phyloP scores from a whole-genome alignment of 208 protist genomes.

The Crithidia bombi region DNA sequence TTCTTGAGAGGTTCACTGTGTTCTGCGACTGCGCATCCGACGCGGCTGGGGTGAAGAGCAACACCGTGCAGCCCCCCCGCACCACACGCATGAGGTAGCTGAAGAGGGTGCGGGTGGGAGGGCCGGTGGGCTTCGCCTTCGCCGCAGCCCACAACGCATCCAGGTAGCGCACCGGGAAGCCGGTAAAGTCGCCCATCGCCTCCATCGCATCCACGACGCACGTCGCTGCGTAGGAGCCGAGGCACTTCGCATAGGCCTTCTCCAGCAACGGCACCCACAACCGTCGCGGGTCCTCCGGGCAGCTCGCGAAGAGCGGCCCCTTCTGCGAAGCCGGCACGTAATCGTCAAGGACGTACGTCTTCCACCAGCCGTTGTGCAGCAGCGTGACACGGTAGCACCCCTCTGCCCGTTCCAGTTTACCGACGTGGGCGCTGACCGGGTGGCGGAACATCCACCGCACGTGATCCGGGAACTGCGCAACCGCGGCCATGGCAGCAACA shows the following conservation, averaged over 20 bases:
- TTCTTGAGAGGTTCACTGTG: slow-evolving; percentile 23
- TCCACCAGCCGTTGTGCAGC: slow-evolving; percentile 60
- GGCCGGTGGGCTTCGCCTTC: slow-evolving; percentile 3
- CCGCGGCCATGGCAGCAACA: slow-evolving; percentile 63
- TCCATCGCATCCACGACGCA: slow-evolving; percentile 55
- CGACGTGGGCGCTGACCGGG: slow-evolving; percentile 21
- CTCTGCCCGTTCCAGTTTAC: slow-evolving; percentile 17
- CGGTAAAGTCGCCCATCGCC: slow-evolving; percentile 66
- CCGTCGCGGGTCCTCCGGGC: slow-evolving; percentile 50
- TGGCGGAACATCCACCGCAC: slow-evolving; percentile 43
- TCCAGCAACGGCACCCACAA: slow-evolving; percentile 83
- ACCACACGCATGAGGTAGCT: slow-evolving; percentile 36
- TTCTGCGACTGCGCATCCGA: slow-evolving; percentile 17
- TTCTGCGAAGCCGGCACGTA: slow-evolving; percentile 54
- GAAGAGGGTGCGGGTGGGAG: slow-evolving; percentile 27
- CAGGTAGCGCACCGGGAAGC: slow-evolving; percentile 49
- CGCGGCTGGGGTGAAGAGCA: slow-evolving; percentile 37
- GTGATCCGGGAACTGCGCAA: slow-evolving; percentile 43
- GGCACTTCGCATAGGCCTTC: slow-evolving; percentile 88
- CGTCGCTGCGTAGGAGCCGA: slow-evolving; percentile 78
- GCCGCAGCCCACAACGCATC: slow-evolving; percentile 51
- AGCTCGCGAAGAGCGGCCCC: slow-evolving; percentile 40
- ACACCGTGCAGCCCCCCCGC: slow-evolving; percentile 33
- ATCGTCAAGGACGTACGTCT: slow-evolving; percentile 47
- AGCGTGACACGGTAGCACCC: slow-evolving; percentile 54